Evolutionary conservation across 2,329 filamentous ascomycete species (phyloP), one percentile per base, ranked within the genome.

Genomic region (Verticillium nonalfalfae): DNA sequence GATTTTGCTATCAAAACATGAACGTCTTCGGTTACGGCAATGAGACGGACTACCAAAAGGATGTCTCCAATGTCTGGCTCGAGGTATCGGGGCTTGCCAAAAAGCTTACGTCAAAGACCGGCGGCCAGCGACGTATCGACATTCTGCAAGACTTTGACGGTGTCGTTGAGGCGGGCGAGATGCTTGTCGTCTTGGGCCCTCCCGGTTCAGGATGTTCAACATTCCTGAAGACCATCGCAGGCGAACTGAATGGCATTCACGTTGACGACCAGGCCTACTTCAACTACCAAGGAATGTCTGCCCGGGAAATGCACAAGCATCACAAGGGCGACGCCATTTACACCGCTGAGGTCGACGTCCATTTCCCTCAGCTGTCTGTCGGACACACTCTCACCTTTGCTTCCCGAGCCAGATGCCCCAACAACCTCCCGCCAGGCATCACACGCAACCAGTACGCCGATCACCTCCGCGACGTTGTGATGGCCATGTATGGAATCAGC

Each of bases 241-340:
- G 88, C 38, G 86, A 90, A 70, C 87, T 85, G 0, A 81, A 89
- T 63, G 87, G 87, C 15, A 81, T 89, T 64, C 81, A 81, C 62
- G 77, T 90, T 5, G 82, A 86, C 21, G 71, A 84, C 15, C 76
- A 77, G 15, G 83, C 84, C 0, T 78, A 84, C 56, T 75, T 90
- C 62, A 88, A 90, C 71, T 90, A 90, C 66, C 83, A 88, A 67
- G 80, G 80, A 65, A 81, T 85, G 64, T 77, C 79, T 3, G 78
- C 84, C 58, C 71, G 84, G 62, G 77, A 85, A 66, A 88, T 89
- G 81, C 78, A 82, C 68, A 80, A 78, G 31, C 78, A 80, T 66
- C 66, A 66, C 60, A 60, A 62, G 86, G 86, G 86, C 57, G 85
- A 89, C 69, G 83, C 84, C 56, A 88, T 88, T 68, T 89, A 88